These are phyloP conservation scores for Plasmodium falciparum DNA, from an alignment of 169 alveolate species.

Conservation along the genomic window DNA sequence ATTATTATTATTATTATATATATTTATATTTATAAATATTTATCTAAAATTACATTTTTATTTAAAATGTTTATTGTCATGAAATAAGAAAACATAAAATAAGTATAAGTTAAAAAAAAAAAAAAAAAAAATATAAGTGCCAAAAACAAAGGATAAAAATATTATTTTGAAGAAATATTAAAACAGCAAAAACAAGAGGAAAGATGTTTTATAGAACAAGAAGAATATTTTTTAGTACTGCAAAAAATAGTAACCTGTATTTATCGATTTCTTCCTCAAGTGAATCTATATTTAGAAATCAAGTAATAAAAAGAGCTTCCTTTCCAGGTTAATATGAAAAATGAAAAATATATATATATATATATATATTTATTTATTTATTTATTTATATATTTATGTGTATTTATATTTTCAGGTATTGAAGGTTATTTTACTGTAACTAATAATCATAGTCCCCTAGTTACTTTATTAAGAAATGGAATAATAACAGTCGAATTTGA, in stretches of 20 bases:
- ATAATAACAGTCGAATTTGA: conserved; percentile 74
- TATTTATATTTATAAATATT: too few species aligned
- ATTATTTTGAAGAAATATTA: not conserved
- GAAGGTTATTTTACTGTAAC: conserved; percentile 76
- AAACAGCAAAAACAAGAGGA: conserved; percentile 11
- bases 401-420: conserved; percentile 47
- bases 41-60: too few species aligned
- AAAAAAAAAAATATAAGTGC: conserved; percentile 5
- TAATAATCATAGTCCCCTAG: conserved; percentile 65
- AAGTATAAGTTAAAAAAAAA: not conserved
- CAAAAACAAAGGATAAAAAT: not conserved
- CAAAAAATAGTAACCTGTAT: conserved; percentile 67
- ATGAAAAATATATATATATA: not conserved
- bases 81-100: conserved; percentile 2
- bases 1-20: too few species aligned
- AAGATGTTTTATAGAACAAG: conserved; percentile 66
- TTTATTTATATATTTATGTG: not conserved
- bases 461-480: conserved; percentile 75
- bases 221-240: conserved; percentile 65
- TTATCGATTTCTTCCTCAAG: conserved; percentile 68
- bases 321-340: conserved; percentile 58
- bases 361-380: not conserved
- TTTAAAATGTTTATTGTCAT: too few species aligned
- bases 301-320: conserved; percentile 69
- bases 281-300: conserved; percentile 74